phyloP scores from a whole-genome alignment of 2,329 filamentous ascomycete species.

The Pseudogymnoascus sp. region DNA sequence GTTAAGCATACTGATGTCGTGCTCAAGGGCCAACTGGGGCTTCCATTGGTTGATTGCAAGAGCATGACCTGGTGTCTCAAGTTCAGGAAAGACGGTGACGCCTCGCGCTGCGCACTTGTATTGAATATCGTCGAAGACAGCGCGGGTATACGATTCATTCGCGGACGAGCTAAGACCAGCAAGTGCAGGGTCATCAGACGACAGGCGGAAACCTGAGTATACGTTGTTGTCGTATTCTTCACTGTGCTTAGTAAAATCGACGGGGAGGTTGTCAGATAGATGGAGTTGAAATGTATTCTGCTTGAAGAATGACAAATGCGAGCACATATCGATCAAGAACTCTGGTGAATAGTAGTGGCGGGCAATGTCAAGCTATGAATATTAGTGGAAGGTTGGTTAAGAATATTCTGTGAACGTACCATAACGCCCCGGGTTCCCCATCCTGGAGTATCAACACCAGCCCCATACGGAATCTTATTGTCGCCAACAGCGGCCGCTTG shows the following conservation, averaged over 20 bases:
- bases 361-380: slow-evolving; percentile 41
- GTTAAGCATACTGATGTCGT: slow-evolving; percentile 45
- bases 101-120: slow-evolving; percentile 45
- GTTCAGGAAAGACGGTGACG: slow-evolving; percentile 52
- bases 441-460: slow-evolving; percentile 42
- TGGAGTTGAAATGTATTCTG: slow-evolving; percentile 53
- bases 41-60: slow-evolving; percentile 53
- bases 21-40: slow-evolving; percentile 43
- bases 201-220: slow-evolving; percentile 49
- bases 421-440: slow-evolving; percentile 43
- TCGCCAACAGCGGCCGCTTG: slow-evolving; percentile 41
- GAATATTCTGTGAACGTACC: slow-evolving; percentile 19
- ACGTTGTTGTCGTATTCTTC: slow-evolving; percentile 28
- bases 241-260: slow-evolving; percentile 42
- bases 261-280: slow-evolving; percentile 49
- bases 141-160: slow-evolving; percentile 49
- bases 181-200: slow-evolving; percentile 41
- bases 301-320: slow-evolving; percentile 55
- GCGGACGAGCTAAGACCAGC: slow-evolving; percentile 41
- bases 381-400: background rate
- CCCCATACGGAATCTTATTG: slow-evolving; percentile 36
- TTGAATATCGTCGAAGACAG: slow-evolving; percentile 47
- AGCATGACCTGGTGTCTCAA: slow-evolving; percentile 52
- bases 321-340: slow-evolving; percentile 50
- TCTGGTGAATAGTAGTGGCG: slow-evolving; percentile 49